Conservation (phyloP, 768 basidiomycete species). For the Trametes elegans region DNA sequence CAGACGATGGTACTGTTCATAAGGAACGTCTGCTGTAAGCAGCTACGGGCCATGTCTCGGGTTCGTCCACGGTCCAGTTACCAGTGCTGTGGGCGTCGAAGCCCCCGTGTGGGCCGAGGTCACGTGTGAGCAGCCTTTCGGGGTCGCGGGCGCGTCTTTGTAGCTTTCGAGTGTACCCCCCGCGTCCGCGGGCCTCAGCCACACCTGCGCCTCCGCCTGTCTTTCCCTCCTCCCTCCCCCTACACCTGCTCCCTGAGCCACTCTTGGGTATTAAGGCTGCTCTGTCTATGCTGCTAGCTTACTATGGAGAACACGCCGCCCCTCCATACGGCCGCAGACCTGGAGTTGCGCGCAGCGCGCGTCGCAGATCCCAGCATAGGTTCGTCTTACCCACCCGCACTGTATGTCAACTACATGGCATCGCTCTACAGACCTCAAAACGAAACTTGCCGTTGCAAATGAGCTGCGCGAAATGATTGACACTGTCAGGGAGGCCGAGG, state of each 20-base stretch:
- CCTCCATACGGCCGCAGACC: constrained; percentile 50
- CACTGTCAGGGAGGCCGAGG: constrained; percentile 70
- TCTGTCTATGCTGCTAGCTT: constrained; percentile 7
- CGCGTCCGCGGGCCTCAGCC: constrained; percentile 18
- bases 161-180: constrained; percentile 15
- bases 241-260: neutral
- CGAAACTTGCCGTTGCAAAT: constrained; percentile 65
- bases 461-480: constrained; percentile 85
- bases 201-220: neutral
- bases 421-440: constrained; percentile 55
- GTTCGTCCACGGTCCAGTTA: too few species aligned
- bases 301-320: constrained; percentile 45
- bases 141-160: constrained; percentile 17
- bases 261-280: neutral
- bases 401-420: neutral
- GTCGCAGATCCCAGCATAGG: constrained; percentile 77
- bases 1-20: too few species aligned
- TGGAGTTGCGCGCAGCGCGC: constrained; percentile 68
- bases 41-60: too few species aligned
- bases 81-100: too few species aligned
- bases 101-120: neutral
- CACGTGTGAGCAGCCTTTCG: constrained; percentile 1
- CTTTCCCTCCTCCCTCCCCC: neutral
- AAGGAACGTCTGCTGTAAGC: too few species aligned
- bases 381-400: constrained; percentile 27